A percentile compares a stretch with the other conserved stretches of the same genome.
Conservation (phyloP, 179 eudicot genomes). For the Amaranthus tricolor region DNA sequence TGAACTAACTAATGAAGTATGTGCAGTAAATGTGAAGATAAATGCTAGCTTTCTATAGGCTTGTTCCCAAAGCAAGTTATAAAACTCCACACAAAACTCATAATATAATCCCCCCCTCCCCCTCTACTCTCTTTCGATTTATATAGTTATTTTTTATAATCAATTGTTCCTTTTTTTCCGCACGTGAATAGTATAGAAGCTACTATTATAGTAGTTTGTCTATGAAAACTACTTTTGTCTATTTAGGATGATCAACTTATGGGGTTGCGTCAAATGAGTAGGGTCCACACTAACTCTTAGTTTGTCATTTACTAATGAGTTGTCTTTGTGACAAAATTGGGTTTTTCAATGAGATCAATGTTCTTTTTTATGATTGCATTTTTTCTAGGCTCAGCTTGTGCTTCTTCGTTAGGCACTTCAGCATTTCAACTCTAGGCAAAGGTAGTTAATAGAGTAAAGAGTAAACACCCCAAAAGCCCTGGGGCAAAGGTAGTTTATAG, state of each 20-base stretch:
- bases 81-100: no score
- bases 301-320: not conserved
- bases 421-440: not conserved
- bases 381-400: not conserved
- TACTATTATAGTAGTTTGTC: not conserved
- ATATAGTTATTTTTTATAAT: not conserved
- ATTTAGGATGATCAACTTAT: not conserved
- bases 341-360: not conserved
- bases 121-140: no score
- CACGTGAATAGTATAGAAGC: not conserved
- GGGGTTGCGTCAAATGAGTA: not conserved
- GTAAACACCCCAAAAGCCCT: not conserved
- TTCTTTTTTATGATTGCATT: not conserved
- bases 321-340: not conserved
- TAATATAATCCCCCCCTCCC: no score
- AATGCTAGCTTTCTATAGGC: no score
- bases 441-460: not conserved
- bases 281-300: not conserved
- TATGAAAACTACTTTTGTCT: not conserved
- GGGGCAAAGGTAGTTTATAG: not conserved
- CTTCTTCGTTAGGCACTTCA: not conserved
- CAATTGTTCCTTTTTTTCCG: not conserved
- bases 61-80: no score
- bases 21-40: no score
- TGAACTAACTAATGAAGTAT: no score